Percentiles rank a stretch among this genome's conserved stretches.
phyloP scores from a whole-genome alignment of 2,329 filamentous ascomycete genomes.

The Trichophyton verrucosum region DNA sequence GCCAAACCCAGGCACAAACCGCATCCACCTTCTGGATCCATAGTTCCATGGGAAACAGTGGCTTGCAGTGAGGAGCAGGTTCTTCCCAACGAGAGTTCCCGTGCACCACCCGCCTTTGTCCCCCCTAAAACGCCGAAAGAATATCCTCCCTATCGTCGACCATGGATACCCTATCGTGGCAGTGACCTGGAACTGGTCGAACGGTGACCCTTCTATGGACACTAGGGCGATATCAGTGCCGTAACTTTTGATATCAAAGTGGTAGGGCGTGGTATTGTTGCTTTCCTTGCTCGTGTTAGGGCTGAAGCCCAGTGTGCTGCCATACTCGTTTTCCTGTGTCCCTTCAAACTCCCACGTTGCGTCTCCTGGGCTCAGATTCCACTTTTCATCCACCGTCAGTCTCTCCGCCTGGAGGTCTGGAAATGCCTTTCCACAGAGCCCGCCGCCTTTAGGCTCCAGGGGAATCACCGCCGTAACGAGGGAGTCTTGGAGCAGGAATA shows the following conservation, averaged over 20 bases:
- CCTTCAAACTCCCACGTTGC: constrained; percentile 9
- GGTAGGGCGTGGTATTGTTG: background rate
- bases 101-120: constrained; percentile 18
- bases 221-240: background rate
- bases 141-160: constrained; percentile 16
- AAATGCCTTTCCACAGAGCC: constrained; percentile 4
- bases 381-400: constrained; percentile 9
- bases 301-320: constrained; percentile 11
- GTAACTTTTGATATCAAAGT: background rate
- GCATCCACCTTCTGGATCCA: constrained; percentile 15
- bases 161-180: constrained; percentile 14
- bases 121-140: constrained; percentile 13
- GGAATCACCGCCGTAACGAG: background rate
- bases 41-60: constrained; percentile 18
- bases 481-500: constrained; percentile 6
- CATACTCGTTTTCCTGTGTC: constrained; percentile 7
- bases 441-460: background rate
- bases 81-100: constrained; percentile 15
- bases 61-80: constrained; percentile 17
- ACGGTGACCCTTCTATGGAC: background rate
- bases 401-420: constrained; percentile 9
- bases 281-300: background rate
- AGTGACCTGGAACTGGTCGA: constrained; percentile 12
- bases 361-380: background rate
- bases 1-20: constrained; percentile 14